Conservation (phyloP, 257 asterid species). For the Coffea canephora region DNA sequence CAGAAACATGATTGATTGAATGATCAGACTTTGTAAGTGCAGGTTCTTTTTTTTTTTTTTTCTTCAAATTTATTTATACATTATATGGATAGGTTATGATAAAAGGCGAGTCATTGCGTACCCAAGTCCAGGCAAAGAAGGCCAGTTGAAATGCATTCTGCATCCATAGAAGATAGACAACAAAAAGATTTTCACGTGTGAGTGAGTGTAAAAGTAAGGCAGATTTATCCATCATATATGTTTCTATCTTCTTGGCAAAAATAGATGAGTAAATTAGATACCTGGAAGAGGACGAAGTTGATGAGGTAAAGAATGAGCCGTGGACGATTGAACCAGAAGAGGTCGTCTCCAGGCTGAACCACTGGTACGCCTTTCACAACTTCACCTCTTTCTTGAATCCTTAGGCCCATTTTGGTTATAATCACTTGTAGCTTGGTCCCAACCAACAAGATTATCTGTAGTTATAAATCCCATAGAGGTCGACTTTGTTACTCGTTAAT, state of each 20-base stretch:
- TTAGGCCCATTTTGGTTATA: constrained; percentile 83
- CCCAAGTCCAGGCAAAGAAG: constrained; percentile 94
- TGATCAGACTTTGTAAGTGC: not conserved
- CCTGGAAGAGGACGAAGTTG: constrained; percentile 92
- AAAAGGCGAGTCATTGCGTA: constrained; percentile 24
- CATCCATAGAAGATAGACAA: constrained; percentile 7
- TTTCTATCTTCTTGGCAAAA: not conserved
- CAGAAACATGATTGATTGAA: not conserved
- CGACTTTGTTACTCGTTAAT: not conserved
- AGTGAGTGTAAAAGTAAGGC: too few relatives aligned
- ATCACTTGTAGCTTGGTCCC: constrained; percentile 91
- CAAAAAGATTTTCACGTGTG: too few relatives aligned
- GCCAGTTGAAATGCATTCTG: constrained; percentile 98
- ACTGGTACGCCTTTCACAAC: constrained; percentile 74
- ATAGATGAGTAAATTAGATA: constrained; percentile 1
- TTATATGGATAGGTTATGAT: too few relatives aligned
- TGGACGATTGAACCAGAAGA: constrained; percentile 90
- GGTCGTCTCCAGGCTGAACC: constrained; percentile 75
- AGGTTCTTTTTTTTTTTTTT: not conserved
- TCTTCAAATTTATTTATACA: not conserved
- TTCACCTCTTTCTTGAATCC: constrained; percentile 75
- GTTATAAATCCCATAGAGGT: not conserved
- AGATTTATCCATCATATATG: not conserved
- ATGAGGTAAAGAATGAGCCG: constrained; percentile 68
- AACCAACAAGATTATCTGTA: constrained; percentile 67